phyloP scores from a whole-genome alignment of 2,329 filamentous ascomycete species.

The Aureobasidium sp. region DNA sequence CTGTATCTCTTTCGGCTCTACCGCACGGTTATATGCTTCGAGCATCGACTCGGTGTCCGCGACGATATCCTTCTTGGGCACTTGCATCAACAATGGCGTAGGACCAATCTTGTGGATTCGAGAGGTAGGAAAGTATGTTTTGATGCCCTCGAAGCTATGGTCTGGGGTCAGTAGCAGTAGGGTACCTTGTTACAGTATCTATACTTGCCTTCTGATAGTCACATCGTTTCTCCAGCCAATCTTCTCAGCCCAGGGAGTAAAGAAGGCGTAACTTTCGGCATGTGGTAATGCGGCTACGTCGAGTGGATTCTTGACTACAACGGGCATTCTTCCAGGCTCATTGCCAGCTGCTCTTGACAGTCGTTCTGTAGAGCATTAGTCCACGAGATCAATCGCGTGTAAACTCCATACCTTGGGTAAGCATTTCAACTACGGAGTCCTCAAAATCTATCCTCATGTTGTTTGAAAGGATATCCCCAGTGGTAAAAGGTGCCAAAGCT shows the following conservation, averaged over 20 bases:
- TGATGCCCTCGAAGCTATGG: constrained; percentile 24
- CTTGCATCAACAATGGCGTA: constrained; percentile 34
- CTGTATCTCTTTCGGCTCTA: constrained; percentile 35
- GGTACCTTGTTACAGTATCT: background rate
- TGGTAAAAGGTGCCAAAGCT: constrained; percentile 29
- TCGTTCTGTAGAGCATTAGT: background rate
- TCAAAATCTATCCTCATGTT: constrained; percentile 25
- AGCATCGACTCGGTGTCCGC: constrained; percentile 31
- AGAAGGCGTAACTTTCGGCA: constrained; percentile 32
- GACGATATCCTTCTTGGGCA: constrained; percentile 30
- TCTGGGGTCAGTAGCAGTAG: background rate
- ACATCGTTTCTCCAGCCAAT: constrained; percentile 35
- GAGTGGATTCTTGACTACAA: constrained; percentile 21
- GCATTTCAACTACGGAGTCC: constrained; percentile 20
- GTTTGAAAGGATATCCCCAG: constrained; percentile 31
- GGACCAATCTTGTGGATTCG: constrained; percentile 34
- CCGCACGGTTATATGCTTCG: constrained; percentile 31
- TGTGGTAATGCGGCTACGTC: constrained; percentile 30
- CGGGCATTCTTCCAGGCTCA: constrained; percentile 3
- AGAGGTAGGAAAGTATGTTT: constrained; percentile 24
- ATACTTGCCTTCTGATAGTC: constrained; percentile 23
- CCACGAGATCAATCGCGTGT: background rate
- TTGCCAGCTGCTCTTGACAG: constrained; percentile 10
- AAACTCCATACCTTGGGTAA: background rate
- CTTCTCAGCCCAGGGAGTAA: constrained; percentile 29